phyloP scores from a whole-genome alignment of 352 stramenopile species.

The Globisporangium megalacanthum region DNA sequence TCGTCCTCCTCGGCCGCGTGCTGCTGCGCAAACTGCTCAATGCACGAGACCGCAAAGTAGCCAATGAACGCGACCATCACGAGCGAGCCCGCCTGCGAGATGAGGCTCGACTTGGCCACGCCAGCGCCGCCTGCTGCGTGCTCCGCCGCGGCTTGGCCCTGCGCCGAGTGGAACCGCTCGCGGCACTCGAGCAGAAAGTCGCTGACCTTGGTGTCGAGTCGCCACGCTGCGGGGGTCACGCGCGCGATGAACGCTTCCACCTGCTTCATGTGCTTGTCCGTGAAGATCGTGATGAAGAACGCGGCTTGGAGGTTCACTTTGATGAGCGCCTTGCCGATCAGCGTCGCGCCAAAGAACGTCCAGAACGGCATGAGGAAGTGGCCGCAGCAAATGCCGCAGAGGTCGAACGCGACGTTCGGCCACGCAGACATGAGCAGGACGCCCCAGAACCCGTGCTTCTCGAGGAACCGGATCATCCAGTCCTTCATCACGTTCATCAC shows the following conservation, averaged over 20 bases:
- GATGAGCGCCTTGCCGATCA: constrained; percentile 92
- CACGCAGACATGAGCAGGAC: constrained; percentile 93
- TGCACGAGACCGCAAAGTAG: constrained; percentile 88
- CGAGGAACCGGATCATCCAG: constrained; percentile 91
- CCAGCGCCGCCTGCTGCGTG: constrained; percentile 35
- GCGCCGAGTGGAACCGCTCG: constrained; percentile 83
- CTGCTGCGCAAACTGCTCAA: constrained; percentile 89
- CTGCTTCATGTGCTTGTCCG: constrained; percentile 75
- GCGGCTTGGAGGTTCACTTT: constrained; percentile 89
- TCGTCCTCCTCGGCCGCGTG: constrained; percentile 86
- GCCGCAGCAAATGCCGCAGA: constrained; percentile 93
- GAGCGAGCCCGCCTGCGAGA: constrained; percentile 72
- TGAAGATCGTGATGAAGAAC: constrained; percentile 92
- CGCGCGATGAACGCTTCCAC: constrained; percentile 81
- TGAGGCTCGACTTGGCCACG: constrained; percentile 47
- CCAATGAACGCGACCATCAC: constrained; percentile 87
- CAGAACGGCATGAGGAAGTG: constrained; percentile 94
- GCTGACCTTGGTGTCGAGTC: constrained; percentile 71
- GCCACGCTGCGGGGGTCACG: constrained; percentile 66
- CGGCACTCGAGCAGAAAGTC: constrained; percentile 85
- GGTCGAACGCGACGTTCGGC: constrained; percentile 93
- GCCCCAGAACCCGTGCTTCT: constrained; percentile 90
- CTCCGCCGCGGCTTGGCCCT: constrained; percentile 47
- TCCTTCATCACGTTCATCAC: constrained; percentile 90
- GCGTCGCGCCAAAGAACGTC: constrained; percentile 93